phyloP scores from a whole-genome alignment of 2,329 filamentous ascomycete species.

The Aspergillus oerlinghausenensis region DNA sequence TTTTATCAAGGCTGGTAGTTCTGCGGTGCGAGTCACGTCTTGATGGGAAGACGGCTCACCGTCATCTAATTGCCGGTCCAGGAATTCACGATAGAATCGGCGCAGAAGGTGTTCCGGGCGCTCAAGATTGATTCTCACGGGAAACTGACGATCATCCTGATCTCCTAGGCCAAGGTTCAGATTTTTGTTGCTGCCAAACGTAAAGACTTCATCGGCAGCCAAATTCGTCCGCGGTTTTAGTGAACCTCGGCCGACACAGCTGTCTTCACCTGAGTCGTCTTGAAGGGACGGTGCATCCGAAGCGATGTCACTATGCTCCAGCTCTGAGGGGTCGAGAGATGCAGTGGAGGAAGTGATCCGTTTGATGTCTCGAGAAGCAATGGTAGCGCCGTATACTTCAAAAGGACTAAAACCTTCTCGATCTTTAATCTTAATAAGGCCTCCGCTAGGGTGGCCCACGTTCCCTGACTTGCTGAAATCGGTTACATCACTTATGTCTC shows the following conservation, averaged over 20 bases:
- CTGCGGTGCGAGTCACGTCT: constrained; percentile 39
- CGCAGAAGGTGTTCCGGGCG: constrained; percentile 73
- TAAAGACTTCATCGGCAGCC: constrained; percentile 78
- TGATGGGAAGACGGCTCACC: constrained; percentile 18
- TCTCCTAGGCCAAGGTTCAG: constrained; percentile 90
- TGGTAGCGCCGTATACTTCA: constrained; percentile 84
- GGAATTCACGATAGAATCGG: constrained; percentile 66
- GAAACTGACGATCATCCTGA: constrained; percentile 88
- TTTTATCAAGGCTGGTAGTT: constrained; percentile 68
- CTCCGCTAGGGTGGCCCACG: constrained; percentile 59
- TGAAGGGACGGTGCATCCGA: constrained; percentile 26
- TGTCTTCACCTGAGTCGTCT: constrained; percentile 49
- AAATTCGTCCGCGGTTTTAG: constrained; percentile 38
- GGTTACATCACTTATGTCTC: constrained; percentile 64
- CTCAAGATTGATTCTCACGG: constrained; percentile 72
- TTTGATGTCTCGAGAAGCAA: constrained; percentile 68
- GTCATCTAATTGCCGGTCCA: constrained; percentile 37
- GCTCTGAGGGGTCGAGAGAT: constrained; percentile 41
- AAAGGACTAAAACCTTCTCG: constrained; percentile 92
- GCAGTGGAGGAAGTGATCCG: constrained; percentile 21
- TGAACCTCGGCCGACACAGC: constrained; percentile 23
- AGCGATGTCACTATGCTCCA: constrained; percentile 34
- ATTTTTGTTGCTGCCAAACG: constrained; percentile 96
- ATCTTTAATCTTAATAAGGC: constrained; percentile 91
- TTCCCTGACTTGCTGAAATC: constrained; percentile 55